Base-by-base conservation (phyloP, 805 yeast species). In the Barnettozyma wickerhamii region DNA sequence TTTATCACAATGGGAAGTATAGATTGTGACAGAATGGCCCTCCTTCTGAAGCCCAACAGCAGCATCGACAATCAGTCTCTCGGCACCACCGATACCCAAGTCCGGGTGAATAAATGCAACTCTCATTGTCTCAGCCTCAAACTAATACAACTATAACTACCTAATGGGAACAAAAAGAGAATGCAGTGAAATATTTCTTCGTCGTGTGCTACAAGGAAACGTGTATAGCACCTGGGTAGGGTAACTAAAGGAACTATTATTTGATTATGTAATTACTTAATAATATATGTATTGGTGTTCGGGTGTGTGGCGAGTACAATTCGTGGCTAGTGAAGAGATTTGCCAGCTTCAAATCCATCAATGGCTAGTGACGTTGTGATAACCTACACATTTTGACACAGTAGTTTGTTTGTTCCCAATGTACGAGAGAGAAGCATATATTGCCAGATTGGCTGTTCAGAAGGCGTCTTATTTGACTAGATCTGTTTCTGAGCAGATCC, bases 51-150 rank as follows among this genome's bases (percentile, higher is more conserved):
- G 65, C 0, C 96, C 95, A 4, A 88, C 68, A 0, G 98, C 99
- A 3, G 95, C 89, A 63, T 93, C 99, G 1, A 93, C 96, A 2
- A 93, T 89, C n/a, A 95, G 71, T 44, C 99, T 71, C 59, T 93
- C 99, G 1, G 99, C 99, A 4, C 99, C 99, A 21, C 89, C 99
- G 42, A 91, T 91, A 0, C 99, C 99, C 40, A 93, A 66, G 64
- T 93, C 99, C 0, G 99, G 99, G 58, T 93, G 99, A 5, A 93
- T 64, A 52, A 93, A 86, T 2, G 96, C 96, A 27, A 91, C 72
- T 45, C 70, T 78, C 72, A 75, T 54, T 17, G 35, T 35, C 5
- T 6, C 19, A 17, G 19, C 14, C 9, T 6, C 19, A 10, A 5
- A 27, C 18, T 7, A 6, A 5, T 7, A 10, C 12, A 6, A 14